These are phyloP conservation scores for Fusarium zealandicum DNA, from an alignment of 2,329 filamentous ascomycete species.

Conservation along the genomic window DNA sequence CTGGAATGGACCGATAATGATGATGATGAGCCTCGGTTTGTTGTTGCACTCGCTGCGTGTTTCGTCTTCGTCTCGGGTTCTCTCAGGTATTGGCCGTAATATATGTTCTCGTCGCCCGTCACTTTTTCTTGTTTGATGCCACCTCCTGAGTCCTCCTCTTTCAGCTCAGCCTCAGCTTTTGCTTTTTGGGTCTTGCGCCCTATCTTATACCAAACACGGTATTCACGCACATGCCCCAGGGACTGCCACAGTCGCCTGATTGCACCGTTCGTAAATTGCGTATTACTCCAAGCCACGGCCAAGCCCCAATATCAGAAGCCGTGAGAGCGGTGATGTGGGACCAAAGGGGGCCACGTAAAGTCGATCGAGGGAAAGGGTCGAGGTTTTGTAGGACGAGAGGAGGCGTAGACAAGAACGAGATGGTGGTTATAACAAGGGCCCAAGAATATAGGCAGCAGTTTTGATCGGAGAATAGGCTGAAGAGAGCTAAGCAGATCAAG, in stretches of 20 bases:
- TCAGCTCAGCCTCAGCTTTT: not conserved
- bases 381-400: not conserved
- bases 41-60: not conserved
- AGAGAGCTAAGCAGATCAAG: no score
- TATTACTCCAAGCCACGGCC: slow-evolving; percentile 27
- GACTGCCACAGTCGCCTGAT: not conserved
- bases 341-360: slow-evolving; percentile 11
- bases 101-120: not conserved
- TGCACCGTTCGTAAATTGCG: not conserved
- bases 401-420: no score
- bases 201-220: not conserved
- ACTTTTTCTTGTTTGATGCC: not conserved
- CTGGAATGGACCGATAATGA: not conserved
- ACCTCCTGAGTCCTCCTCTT: slow-evolving; percentile 8
- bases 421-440: no score
- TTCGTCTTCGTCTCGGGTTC: not conserved
- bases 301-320: slow-evolving; percentile 35
- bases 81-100: not conserved
- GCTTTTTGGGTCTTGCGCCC: not conserved
- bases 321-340: slow-evolving; percentile 19
- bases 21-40: not conserved
- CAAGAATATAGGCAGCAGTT: no score
- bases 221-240: not conserved
- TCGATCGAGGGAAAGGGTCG: not conserved
- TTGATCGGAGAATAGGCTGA: no score